Evolutionary conservation across 129 eudicot species (phyloP).

Genomic region (Tagetes patula): DNA sequence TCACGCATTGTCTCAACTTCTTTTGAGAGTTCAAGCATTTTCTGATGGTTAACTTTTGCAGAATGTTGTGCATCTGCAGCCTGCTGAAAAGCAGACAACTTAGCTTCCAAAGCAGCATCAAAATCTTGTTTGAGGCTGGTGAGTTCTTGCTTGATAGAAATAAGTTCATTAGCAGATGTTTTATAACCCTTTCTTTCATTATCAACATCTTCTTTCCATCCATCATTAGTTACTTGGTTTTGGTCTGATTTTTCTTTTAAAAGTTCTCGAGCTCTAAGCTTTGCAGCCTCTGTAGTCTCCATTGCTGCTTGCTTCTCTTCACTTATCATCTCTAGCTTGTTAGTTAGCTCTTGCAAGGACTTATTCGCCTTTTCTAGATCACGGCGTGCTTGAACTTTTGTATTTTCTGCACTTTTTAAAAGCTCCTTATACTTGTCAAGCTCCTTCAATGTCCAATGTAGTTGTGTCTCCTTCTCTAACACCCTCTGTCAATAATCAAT

Average conservation of each 20-base stretch:
- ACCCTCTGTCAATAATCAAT: conserved; percentile 44
- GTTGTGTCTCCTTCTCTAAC: conserved; percentile 72
- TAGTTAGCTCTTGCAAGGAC: conserved; percentile 55
- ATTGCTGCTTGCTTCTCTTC: conserved; percentile 70
- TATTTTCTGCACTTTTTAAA: conserved; percentile 50
- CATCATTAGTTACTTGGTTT: conserved; percentile 35
- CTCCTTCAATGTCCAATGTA: conserved; percentile 66
- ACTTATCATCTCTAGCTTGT: conserved; percentile 59
- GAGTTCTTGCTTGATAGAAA: conserved; percentile 68
- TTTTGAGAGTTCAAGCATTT: conserved; percentile 45
- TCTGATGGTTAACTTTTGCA: conserved; percentile 50
- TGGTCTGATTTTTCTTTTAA: conserved; percentile 44
- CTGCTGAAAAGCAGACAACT: conserved; percentile 51
- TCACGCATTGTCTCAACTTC: conserved; percentile 54
- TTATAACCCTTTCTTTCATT: conserved; percentile 52
- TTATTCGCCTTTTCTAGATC: conserved; percentile 70
- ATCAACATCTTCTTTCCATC: conserved; percentile 41
- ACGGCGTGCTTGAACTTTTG: conserved; percentile 55
- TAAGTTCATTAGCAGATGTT: conserved; percentile 62
- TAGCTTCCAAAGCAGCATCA: conserved; percentile 62
- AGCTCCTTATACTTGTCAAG: conserved; percentile 65
- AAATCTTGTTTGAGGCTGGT: conserved; percentile 72
- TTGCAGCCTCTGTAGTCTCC: conserved; percentile 64
- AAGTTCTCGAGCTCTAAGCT: conserved; percentile 48
- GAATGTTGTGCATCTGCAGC: conserved; percentile 72